Evolutionary conservation across 805 yeast species (phyloP), one percentile per base, ranked within the genome.

Genomic region (Cyberlindnera xishuangbannaensis): DNA sequence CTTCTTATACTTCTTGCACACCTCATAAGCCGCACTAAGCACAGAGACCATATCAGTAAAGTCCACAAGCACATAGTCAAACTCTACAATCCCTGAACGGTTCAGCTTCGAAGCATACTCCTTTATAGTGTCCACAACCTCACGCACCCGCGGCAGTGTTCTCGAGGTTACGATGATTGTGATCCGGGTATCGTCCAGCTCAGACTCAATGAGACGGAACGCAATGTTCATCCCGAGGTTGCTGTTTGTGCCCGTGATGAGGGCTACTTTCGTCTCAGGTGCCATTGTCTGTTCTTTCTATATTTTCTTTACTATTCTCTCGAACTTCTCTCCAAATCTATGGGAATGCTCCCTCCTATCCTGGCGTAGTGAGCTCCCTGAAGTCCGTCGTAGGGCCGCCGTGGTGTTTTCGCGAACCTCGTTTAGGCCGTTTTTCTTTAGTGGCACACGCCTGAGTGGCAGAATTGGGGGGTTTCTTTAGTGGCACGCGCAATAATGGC

Each of bases 111-210:
- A 52, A 4, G 57, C 67, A 53, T 67, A 69, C 7, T 58, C 51
- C 39, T 76, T 70, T 39, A 86, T 74, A 28, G 60, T 58, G 17
- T 64, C 67, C 31, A 90, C 83, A 15, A 79, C 79, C 42, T 82
- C 86, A 37, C 78, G 78, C 5, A 79, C 97, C 37, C 86, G 75
- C 7, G 95, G 87, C 29, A 90, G 65, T 0, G 95, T 84, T 45
- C 99, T 68, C 5, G 96, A 83, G 0, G 97, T 88, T 9, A 90
- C 87, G 9, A 92, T 76, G 8, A 92, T 63, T 1, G 96, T 87
- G 30, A 92, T 50, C 38, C 81, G 65, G 7, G 64, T 62, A 14
- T 66, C 65, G 1, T 62, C 54, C 6, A 81, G 77, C 4, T 74
- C 55, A 26, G 71, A 69, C 35, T 77, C 79, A 6, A 92, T 65